Base-by-base conservation (phyloP, 495 filamentous ascomycete genomes). In the Penicillium silybi region DNA sequence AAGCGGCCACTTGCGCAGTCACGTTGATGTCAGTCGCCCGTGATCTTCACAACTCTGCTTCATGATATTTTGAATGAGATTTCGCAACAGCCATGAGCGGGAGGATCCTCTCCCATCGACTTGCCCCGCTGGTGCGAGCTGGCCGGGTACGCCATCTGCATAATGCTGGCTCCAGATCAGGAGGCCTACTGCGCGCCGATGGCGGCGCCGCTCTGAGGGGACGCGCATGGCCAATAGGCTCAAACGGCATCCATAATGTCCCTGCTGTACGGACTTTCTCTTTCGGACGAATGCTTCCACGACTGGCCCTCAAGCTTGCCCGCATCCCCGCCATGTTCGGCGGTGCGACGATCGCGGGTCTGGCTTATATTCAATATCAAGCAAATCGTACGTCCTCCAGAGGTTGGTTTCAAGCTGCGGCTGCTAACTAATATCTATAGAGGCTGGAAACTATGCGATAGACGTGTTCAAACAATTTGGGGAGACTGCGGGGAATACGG, bases 361-460 rank as follows among this genome's bases (percentile, higher is more conserved):
- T 93, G 26, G 89, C 89, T 38, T 99, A 96, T 78, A 61, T 99
- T 27, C 93, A 99, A 67, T 97, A 97, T 67, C 95, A 97, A 72
- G 92, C 93, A 54, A 85, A 85, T 44, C 88, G 89, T 95, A 80
- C 63, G 89, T 77, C 37, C 13, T 48, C 3, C n/a, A 5, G 15
- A 29, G 13, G 11, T 23, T 46, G 3, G 13, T 42, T 41, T 35
- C 38, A 53, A 41, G 23, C 34, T 38, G 44, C 23, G 45, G 41
- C 42, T 44, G 50, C 70, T 76, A 58, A 73, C 50, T 17, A 48
- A 17, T 26, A 23, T 41, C 18, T 44, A 44, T 62, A 89, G 89
- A 95, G 80, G 90, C 91, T 20, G 90, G 90, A 47, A 95, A 84
- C 54, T 99, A 92, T 67, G 90, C 87, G 37, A 79, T 88, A 48